These are phyloP conservation scores for Kluyveromyces sp. DNA, from an alignment of 1,139 yeast genomes.

Conservation along the genomic window DNA sequence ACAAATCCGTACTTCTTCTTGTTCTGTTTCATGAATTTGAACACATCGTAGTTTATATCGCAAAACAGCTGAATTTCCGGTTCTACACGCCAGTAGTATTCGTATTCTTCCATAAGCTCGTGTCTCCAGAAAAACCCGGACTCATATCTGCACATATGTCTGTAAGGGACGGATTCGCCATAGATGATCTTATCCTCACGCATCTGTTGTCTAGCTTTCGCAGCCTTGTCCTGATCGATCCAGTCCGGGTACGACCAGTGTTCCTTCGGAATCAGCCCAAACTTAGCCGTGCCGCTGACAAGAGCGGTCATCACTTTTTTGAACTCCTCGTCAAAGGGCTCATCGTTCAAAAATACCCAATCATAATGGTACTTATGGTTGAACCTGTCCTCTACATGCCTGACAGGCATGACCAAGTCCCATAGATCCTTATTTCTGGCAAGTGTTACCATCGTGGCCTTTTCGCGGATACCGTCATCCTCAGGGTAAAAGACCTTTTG, in stretches of 20 bases:
- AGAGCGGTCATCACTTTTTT: slow-evolving; percentile 36
- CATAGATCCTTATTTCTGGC: slow-evolving; percentile 68
- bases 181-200: slow-evolving; percentile 44
- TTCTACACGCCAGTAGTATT: slow-evolving; percentile 93
- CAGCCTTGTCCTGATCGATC: slow-evolving; percentile 55
- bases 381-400: slow-evolving; percentile 67
- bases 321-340: slow-evolving; percentile 43
- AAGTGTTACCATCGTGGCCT: slow-evolving; percentile 68
- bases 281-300: slow-evolving; percentile 45
- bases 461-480: slow-evolving; percentile 37
- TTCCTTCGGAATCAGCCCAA: slow-evolving; percentile 43
- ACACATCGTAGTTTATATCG: slow-evolving; percentile 75
- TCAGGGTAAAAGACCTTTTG: slow-evolving; percentile 27
- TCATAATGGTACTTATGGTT: slow-evolving; percentile 58
- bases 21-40: slow-evolving; percentile 73
- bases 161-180: slow-evolving; percentile 58
- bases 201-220: slow-evolving; percentile 43
- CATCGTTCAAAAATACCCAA: slow-evolving; percentile 69
- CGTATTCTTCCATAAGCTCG: slow-evolving; percentile 60
- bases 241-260: slow-evolving; percentile 53
- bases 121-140: slow-evolving; percentile 87
- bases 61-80: slow-evolving; percentile 75
- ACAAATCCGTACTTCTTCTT: slow-evolving; percentile 72
- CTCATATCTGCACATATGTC: slow-evolving; percentile 90
- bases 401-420: slow-evolving; percentile 53